These are phyloP conservation scores for Phytophthora pinifolia DNA, from an alignment of 352 stramenopile genomes.

Conservation along the genomic window DNA sequence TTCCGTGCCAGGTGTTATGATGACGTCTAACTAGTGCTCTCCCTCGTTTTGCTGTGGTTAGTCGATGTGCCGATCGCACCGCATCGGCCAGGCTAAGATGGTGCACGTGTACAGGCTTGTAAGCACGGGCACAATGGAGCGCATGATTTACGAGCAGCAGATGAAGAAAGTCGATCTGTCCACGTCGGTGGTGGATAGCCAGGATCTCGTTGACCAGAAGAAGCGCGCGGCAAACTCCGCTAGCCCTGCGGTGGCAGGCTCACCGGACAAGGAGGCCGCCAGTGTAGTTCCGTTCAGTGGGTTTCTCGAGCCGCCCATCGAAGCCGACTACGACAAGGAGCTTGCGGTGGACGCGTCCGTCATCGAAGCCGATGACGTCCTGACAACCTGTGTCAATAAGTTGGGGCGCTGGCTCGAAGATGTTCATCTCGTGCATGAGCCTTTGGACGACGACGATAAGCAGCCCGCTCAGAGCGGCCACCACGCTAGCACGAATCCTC, in stretches of 20 bases:
- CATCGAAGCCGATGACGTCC: slow-evolving; percentile 53
- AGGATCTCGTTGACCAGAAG: slow-evolving; percentile 17
- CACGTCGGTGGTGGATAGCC: slow-evolving; percentile 71
- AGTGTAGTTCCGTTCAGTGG: slow-evolving; percentile 42
- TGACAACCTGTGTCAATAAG: slow-evolving; percentile 59
- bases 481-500: too few species aligned
- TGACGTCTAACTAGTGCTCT: too few species aligned
- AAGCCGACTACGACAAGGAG: slow-evolving; percentile 31
- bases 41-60: too few species aligned
- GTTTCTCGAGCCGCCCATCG: slow-evolving; percentile 53
- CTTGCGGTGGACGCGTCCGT: slow-evolving; percentile 36
- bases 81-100: slow-evolving; percentile 87
- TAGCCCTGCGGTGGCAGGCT: not conserved
- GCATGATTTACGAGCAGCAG: slow-evolving; percentile 91
- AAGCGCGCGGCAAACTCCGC: not conserved
- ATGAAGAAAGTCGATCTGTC: slow-evolving; percentile 86
- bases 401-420: slow-evolving; percentile 60
- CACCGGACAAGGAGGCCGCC: slow-evolving; percentile 5
- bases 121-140: slow-evolving; percentile 91
- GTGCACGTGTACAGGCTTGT: slow-evolving; percentile 94
- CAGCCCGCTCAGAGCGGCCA: not conserved
- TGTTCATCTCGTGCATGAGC: slow-evolving; percentile 45
- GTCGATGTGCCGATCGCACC: slow-evolving; percentile 92
- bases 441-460: slow-evolving; percentile 27
- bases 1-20: too few species aligned